Conservation (phyloP, 306 rosid genomes). For the Abrus precatorius region DNA sequence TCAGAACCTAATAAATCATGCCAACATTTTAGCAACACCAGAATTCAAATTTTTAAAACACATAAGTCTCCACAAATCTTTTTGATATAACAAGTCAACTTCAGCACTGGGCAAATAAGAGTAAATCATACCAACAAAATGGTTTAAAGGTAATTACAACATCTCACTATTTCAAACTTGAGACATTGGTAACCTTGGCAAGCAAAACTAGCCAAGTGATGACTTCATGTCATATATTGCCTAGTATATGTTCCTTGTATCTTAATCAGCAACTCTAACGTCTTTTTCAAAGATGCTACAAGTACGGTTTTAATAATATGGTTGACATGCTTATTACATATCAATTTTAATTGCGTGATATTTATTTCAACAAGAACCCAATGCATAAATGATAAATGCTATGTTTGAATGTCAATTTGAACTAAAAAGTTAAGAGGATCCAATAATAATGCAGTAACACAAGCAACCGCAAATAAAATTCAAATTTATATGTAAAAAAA, state of each 20-base stretch:
- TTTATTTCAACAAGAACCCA: constrained; percentile 2
- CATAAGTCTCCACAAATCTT: background rate
- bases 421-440: constrained; percentile 2
- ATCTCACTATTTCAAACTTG: background rate
- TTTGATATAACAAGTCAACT: constrained; percentile 16
- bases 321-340: background rate
- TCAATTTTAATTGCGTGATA: background rate
- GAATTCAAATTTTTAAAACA: constrained; percentile 2
- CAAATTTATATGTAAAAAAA: background rate
- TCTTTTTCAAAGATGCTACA: background rate
- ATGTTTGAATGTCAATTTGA: background rate
- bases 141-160: background rate
- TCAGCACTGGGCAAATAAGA: constrained; percentile 7
- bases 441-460: background rate
- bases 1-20: background rate
- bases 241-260: constrained; percentile 4
- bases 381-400: constrained; percentile 8
- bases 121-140: constrained; percentile 14
- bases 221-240: constrained; percentile 1
- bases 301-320: background rate
- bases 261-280: background rate
- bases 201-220: constrained; percentile 26
- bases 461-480: background rate
- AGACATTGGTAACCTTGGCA: constrained; percentile 25
- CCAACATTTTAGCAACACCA: constrained; percentile 1